phyloP scores from a whole-genome alignment of 768 basidiomycete genomes.

The Holtermannia corniformis region DNA sequence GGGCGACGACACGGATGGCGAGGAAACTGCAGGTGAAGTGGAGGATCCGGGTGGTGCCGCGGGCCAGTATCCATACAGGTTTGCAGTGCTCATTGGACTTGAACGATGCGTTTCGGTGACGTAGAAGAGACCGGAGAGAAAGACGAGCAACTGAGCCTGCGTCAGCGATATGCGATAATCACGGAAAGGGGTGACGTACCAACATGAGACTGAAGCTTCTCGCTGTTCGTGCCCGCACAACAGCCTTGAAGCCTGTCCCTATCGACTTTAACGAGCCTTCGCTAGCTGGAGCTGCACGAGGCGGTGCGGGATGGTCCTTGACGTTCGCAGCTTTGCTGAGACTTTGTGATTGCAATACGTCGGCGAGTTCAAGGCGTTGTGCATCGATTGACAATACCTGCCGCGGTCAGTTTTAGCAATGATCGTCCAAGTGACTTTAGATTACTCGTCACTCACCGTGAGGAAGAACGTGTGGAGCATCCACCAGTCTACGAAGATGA shows the following conservation, averaged over 20 bases:
- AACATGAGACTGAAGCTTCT: constrained; percentile 33
- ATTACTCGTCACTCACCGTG: constrained; percentile 52
- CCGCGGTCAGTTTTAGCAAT: not conserved
- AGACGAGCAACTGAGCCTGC: constrained; percentile 19
- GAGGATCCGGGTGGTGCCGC: not conserved
- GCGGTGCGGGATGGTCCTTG: not conserved
- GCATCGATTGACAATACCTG: constrained; percentile 76
- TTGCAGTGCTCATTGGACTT: constrained; percentile 15
- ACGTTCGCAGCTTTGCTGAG: not conserved
- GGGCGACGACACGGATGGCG: constrained; percentile 3
- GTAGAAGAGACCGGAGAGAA: constrained; percentile 34
- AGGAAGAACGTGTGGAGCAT: constrained; percentile 92
- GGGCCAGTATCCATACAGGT: constrained; percentile 28
- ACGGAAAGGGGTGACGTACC: constrained; percentile 9
- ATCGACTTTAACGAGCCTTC: not conserved
- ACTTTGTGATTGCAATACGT: constrained; percentile 55
- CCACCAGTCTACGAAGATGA: constrained; percentile 94
- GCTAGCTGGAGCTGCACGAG: not conserved
- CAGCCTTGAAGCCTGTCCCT: constrained; percentile 9
- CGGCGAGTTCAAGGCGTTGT: constrained; percentile 80
- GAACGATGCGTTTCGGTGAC: constrained; percentile 25
- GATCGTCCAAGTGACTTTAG: no score
- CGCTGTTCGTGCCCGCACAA: constrained; percentile 20
- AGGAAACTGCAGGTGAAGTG: not conserved
- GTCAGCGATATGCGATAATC: not conserved